These are phyloP conservation scores for Tetramitus jugosus DNA, from an alignment of 208 protist genomes.

Conservation along the genomic window DNA sequence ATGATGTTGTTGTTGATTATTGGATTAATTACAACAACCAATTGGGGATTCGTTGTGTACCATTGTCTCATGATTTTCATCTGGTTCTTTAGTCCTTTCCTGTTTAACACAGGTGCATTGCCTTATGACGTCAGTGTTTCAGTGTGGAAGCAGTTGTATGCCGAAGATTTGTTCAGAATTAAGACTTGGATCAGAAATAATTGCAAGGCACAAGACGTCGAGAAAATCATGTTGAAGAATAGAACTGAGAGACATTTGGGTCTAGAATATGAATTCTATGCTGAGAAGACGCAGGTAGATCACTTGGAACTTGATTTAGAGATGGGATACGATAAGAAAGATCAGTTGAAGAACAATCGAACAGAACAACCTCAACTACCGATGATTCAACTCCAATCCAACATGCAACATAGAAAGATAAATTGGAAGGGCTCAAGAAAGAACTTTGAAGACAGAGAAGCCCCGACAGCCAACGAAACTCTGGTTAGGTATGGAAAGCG, in stretches of 20 bases:
- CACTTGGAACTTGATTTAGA: not conserved
- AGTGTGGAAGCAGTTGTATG: not conserved
- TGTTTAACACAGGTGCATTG: not conserved
- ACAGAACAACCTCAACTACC: too few relatives aligned
- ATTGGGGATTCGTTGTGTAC: not conserved
- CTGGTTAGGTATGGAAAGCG: too few relatives aligned
- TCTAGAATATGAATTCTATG: not conserved
- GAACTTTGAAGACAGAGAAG: too few relatives aligned
- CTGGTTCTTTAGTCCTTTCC: not conserved
- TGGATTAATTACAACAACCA: not conserved
- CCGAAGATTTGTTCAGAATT: not conserved
- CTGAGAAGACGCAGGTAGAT: not conserved
- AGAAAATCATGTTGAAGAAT: not conserved
- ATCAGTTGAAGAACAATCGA: too few relatives aligned
- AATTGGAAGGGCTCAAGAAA: too few relatives aligned
- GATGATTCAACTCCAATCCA: too few relatives aligned
- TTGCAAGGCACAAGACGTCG: not conserved
- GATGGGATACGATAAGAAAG: too few relatives aligned
- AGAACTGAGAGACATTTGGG: not conserved
- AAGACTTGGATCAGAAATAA: not conserved
- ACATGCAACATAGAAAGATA: too few relatives aligned
- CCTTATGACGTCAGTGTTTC: not conserved
- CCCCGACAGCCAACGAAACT: too few relatives aligned
- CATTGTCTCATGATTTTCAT: not conserved
- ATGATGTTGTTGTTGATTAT: not conserved